Evolutionary conservation across 73 alveolate genomes (phyloP).

Genomic region (Uronychia setigera): DNA sequence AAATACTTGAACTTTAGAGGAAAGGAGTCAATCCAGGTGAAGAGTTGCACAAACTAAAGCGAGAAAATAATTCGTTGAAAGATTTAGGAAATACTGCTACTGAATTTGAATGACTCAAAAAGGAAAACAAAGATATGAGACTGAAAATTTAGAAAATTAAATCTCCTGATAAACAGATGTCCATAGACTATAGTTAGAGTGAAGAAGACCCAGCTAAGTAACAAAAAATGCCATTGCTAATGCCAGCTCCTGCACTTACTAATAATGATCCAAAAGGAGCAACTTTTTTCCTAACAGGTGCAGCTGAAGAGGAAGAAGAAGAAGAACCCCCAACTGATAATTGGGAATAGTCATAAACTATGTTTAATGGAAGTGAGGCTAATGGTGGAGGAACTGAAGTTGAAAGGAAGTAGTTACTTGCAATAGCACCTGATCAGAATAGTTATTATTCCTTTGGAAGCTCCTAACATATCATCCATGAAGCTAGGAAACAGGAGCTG

Average conservation of each 20-base stretch:
- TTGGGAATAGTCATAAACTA: not conserved
- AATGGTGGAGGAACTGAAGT: too few species aligned
- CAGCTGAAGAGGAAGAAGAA: not conserved
- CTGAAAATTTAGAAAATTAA: conserved; percentile 46
- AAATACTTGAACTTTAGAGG: conserved; percentile 70
- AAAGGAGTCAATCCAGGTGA: conserved; percentile 70
- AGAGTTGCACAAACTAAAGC: conserved; percentile 55
- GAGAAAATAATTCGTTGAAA: conserved; percentile 76
- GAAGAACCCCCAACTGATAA: too few species aligned
- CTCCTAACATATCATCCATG: not conserved
- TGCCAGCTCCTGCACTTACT: not conserved
- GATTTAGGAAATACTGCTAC: conserved; percentile 54
- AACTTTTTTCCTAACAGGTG: not conserved
- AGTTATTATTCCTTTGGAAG: not conserved
- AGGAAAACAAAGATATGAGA: conserved; percentile 80
- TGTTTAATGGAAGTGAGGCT: too few species aligned
- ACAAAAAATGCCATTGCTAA: not conserved
- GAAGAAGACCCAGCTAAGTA: not conserved
- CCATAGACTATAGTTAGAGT: not conserved
- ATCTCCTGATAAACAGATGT: not conserved
- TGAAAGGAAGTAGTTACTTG: not conserved
- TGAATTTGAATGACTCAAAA: conserved; percentile 64
- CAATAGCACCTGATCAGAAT: not conserved
- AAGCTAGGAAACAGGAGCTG: not conserved
- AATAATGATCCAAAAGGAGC: not conserved